Conservation (phyloP, 1,139 yeast genomes). For the Kurtzmaniella quercitrusa region DNA sequence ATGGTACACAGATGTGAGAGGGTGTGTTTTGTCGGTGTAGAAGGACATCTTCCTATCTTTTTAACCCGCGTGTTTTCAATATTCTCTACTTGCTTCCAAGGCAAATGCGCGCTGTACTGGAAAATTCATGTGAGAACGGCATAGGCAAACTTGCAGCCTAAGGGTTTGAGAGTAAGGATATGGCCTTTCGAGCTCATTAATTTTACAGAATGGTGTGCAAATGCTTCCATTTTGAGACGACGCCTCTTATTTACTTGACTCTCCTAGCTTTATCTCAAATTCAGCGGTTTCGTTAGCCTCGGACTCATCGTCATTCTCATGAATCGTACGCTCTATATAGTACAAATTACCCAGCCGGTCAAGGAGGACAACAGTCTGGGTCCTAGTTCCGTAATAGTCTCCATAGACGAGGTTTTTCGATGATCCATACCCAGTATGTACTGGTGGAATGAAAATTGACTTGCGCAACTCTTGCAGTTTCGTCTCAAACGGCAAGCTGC, state of each 20-base stretch:
- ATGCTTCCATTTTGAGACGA: too few relatives aligned
- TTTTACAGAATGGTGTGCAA: too few relatives aligned
- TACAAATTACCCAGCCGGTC: constrained; percentile 42
- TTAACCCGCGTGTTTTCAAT: neutral
- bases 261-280: constrained; percentile 11
- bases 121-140: too few relatives aligned
- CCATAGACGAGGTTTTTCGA: constrained; percentile 27
- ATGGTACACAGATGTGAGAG: constrained; percentile 27
- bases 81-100: neutral
- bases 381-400: constrained; percentile 77
- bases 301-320: constrained; percentile 20
- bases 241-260: too few relatives aligned
- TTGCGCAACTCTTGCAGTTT: constrained; percentile 45
- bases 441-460: constrained; percentile 72
- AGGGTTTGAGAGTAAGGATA: too few relatives aligned
- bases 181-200: too few relatives aligned
- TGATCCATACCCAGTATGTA: constrained; percentile 20
- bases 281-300: constrained; percentile 6
- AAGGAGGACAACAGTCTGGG: constrained; percentile 75
- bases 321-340: constrained; percentile 38
- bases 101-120: too few relatives aligned
- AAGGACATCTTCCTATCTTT: constrained; percentile 11
- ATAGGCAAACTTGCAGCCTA: too few relatives aligned
- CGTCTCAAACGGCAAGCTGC: constrained; percentile 20
- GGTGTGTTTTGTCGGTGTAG: constrained; percentile 16